Evolutionary conservation across 2,329 filamentous ascomycete species (phyloP).

Genomic region (Pseudogymnoascus sp.): DNA sequence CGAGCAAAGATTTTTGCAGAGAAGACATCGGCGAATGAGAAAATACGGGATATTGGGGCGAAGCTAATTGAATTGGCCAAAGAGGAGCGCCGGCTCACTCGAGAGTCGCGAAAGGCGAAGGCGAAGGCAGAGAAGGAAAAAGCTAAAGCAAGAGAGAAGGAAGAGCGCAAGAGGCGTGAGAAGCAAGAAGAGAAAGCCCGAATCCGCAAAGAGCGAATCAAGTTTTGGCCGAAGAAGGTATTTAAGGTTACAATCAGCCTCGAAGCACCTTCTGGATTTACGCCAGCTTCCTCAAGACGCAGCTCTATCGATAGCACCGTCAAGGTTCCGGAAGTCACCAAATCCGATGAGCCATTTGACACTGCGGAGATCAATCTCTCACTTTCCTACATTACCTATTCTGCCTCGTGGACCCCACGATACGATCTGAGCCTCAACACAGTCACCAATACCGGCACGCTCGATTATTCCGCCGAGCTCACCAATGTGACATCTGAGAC

Average conservation of each 20-base stretch:
- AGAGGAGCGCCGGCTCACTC: constrained; percentile 1
- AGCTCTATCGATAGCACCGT: constrained; percentile 35
- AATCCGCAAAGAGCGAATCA: constrained; percentile 36
- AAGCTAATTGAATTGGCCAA: constrained; percentile 21
- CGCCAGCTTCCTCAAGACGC: constrained; percentile 41
- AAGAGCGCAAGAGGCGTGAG: constrained; percentile 32
- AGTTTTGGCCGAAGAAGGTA: constrained; percentile 44
- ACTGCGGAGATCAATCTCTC: constrained; percentile 23
- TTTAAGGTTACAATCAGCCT: constrained; percentile 46
- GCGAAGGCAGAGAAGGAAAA: constrained; percentile 33
- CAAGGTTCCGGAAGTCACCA: constrained; percentile 17
- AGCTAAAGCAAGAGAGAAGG: constrained; percentile 31
- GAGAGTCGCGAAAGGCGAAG: constrained; percentile 22
- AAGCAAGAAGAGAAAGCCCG: constrained; percentile 37
- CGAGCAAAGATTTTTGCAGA: constrained; percentile 33
- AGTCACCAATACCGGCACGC: constrained; percentile 24
- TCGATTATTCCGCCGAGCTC: constrained; percentile 47
- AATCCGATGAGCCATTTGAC: constrained; percentile 3
- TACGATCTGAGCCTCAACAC: constrained; percentile 42
- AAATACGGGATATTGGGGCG: constrained; percentile 19
- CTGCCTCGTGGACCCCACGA: constrained; percentile 39
- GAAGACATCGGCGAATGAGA: constrained; percentile 27
- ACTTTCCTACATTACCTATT: constrained; percentile 27
- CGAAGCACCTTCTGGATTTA: constrained; percentile 35
- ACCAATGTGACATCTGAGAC: constrained; percentile 43